phyloP scores from a whole-genome alignment of 805 yeast genomes.

The Kodamaea sagamina region DNA sequence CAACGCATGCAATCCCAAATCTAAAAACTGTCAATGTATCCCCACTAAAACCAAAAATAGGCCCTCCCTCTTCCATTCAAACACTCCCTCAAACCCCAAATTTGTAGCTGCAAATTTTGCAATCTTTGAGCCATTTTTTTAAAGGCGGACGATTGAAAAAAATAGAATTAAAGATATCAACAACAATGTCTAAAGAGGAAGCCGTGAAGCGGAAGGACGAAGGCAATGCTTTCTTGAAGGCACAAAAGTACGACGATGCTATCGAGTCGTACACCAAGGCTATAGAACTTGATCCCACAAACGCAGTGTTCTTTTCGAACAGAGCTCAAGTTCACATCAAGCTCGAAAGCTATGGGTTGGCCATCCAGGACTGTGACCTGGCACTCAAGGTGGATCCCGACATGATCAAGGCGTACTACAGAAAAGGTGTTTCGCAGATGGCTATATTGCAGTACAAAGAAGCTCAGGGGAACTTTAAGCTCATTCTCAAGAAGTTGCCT shows the following conservation, averaged over 20 bases:
- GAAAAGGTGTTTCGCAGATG: slow-evolving; percentile 80
- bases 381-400: slow-evolving; percentile 68
- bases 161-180: slow-evolving; percentile 1
- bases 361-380: slow-evolving; percentile 72
- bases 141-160: neutral
- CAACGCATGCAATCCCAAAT: too few relatives aligned
- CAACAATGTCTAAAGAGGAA: slow-evolving; percentile 21
- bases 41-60: too few relatives aligned
- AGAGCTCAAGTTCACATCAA: slow-evolving; percentile 89
- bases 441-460: slow-evolving; percentile 76
- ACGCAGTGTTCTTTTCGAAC: slow-evolving; percentile 71
- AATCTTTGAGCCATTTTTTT: neutral
- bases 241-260: slow-evolving; percentile 64
- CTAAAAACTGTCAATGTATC: too few relatives aligned
- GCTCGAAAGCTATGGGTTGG: slow-evolving; percentile 82
- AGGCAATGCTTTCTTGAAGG: slow-evolving; percentile 75
- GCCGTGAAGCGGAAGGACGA: slow-evolving; percentile 60
- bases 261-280: slow-evolving; percentile 73
- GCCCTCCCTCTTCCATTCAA: too few relatives aligned
- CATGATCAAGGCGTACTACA: slow-evolving; percentile 78
- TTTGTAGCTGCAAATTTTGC: neutral
- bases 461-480: slow-evolving; percentile 68
- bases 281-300: slow-evolving; percentile 58
- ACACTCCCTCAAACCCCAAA: too few relatives aligned
- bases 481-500: slow-evolving; percentile 63